Percentiles rank a stretch among this genome's conserved stretches.
phyloP scores from a whole-genome alignment of 768 basidiomycete genomes.

The Terana coerulea region DNA sequence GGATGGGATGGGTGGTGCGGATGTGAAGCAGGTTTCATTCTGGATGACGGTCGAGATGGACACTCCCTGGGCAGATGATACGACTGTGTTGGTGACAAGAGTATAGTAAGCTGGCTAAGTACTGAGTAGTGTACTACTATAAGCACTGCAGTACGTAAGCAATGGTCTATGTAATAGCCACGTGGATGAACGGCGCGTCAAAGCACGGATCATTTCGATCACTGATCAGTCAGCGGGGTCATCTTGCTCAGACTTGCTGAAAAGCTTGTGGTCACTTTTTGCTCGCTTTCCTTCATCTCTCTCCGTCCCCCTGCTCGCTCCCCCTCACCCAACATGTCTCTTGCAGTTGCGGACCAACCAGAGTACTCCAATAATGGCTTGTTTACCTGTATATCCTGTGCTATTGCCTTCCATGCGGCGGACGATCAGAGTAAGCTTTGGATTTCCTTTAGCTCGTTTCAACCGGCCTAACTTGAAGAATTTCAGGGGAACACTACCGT shows the following conservation, averaged over 20 bases:
- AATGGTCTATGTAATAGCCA: too few relatives aligned
- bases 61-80: slow-evolving; percentile 56
- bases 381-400: slow-evolving; percentile 90
- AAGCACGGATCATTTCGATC: slow-evolving; percentile 1
- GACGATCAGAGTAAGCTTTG: slow-evolving; percentile 76
- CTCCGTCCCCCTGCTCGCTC: neutral
- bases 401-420: slow-evolving; percentile 78
- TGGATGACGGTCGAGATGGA: slow-evolving; percentile 46
- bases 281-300: neutral
- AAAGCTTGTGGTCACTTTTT: too few relatives aligned
- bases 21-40: slow-evolving; percentile 38
- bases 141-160: too few relatives aligned
- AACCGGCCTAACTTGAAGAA: neutral
- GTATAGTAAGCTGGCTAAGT: slow-evolving; percentile 7
- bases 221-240: slow-evolving; percentile 5
- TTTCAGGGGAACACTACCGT: slow-evolving; percentile 77
- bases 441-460: neutral
- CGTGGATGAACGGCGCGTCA: neutral
- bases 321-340: slow-evolving; percentile 6
- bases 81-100: slow-evolving; percentile 37
- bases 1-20: slow-evolving; percentile 41
- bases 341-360: neutral
- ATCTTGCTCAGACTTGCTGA: too few relatives aligned
- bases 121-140: too few relatives aligned
- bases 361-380: slow-evolving; percentile 27